Conservation (phyloP, 2,329 filamentous ascomycete genomes). For the Ophiocordyceps sinensis region DNA sequence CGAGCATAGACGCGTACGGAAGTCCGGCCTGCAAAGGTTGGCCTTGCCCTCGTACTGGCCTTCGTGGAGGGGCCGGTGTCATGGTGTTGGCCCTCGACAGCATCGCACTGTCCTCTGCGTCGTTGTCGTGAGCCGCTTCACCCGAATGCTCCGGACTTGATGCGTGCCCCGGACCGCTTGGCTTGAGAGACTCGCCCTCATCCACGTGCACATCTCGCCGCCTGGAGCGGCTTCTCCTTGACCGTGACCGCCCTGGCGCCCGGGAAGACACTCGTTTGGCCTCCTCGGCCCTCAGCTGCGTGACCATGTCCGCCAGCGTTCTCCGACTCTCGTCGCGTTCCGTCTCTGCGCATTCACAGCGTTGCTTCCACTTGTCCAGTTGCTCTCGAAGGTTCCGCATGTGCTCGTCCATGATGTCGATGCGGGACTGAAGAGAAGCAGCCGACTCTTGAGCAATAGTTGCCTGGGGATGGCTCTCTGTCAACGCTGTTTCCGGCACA, state of each 20-base stretch:
- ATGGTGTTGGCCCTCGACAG: conserved; percentile 35
- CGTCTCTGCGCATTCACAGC: conserved; percentile 67
- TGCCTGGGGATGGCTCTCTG: not conserved
- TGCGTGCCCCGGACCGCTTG: not conserved
- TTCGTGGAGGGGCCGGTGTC: conserved; percentile 26
- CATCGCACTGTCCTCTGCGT: conserved; percentile 23
- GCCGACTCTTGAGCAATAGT: conserved; percentile 12
- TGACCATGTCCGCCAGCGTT: conserved; percentile 75
- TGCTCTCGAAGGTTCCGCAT: conserved; percentile 71
- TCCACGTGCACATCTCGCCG: conserved; percentile 6
- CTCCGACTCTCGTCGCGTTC: conserved; percentile 60
- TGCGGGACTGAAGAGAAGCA: conserved; percentile 40
- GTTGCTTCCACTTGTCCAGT: conserved; percentile 61
- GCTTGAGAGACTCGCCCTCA: conserved; percentile 6
- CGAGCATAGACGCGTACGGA: conserved; percentile 70
- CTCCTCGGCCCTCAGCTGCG: conserved; percentile 60
- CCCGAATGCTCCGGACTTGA: not conserved
- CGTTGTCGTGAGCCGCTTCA: conserved; percentile 9
- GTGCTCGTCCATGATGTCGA: conserved; percentile 64
- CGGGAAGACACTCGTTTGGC: conserved; percentile 29
- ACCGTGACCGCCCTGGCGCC: conserved; percentile 23
- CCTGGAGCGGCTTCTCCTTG: conserved; percentile 8
- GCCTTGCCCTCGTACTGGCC: conserved; percentile 26
- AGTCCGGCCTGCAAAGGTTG: conserved; percentile 36
- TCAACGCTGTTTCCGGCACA: conserved; percentile 6